phyloP scores from a whole-genome alignment of 768 basidiomycete genomes.

The Leccinum ochraceum region DNA sequence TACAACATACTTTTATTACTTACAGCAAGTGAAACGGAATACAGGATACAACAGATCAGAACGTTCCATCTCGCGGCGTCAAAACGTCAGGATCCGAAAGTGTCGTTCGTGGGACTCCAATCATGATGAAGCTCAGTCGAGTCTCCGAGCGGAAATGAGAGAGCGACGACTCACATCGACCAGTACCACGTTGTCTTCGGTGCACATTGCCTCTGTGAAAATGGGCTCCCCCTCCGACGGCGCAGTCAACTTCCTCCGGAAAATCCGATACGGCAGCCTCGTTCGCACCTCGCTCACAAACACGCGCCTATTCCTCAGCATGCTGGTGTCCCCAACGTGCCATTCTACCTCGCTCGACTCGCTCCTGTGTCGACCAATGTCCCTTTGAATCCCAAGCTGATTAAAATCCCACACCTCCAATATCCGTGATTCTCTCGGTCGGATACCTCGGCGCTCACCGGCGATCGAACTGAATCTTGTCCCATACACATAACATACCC shows the following conservation, averaged over 20 bases:
- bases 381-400: conserved; percentile 39
- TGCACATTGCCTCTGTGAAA: conserved; percentile 47
- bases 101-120: conserved; percentile 24
- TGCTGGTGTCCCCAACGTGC: conserved; percentile 28
- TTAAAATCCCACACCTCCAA: conserved; percentile 56
- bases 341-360: conserved; percentile 19
- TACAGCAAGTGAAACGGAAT: background rate
- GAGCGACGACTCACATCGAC: conserved; percentile 42
- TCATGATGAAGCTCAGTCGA: background rate
- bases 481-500: conserved; percentile 63
- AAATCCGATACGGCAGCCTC: conserved; percentile 47
- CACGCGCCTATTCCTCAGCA: conserved; percentile 29
- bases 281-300: conserved; percentile 47
- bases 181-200: conserved; percentile 55
- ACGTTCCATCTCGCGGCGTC: background rate
- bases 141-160: background rate
- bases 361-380: conserved; percentile 6
- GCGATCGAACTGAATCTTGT: conserved; percentile 41
- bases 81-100: conserved; percentile 35
- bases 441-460: conserved; percentile 11
- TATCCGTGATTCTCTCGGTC: conserved; percentile 17
- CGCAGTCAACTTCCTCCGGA: conserved; percentile 24
- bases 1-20: background rate
- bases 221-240: conserved; percentile 6
- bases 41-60: background rate